Percentiles rank a stretch among this genome's conserved stretches.
phyloP scores from a whole-genome alignment of 129 eudicot genomes.

The Sambucus nigra region DNA sequence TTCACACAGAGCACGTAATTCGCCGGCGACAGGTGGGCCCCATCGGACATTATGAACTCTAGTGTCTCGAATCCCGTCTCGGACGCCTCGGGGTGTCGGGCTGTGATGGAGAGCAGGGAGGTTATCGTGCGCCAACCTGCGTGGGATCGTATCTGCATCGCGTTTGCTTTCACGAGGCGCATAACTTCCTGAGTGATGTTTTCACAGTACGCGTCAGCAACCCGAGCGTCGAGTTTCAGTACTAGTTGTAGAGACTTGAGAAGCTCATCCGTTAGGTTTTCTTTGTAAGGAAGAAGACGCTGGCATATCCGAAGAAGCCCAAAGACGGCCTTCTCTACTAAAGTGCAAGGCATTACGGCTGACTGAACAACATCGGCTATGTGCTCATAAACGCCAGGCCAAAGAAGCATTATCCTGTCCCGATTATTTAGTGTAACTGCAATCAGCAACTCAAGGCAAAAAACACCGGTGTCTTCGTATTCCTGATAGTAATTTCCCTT shows the following conservation, averaged over 20 bases:
- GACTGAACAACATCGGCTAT: slow-evolving; percentile 59
- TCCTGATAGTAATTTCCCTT: slow-evolving; percentile 39
- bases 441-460: slow-evolving; percentile 64
- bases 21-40: slow-evolving; percentile 57
- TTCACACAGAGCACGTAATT: slow-evolving; percentile 51
- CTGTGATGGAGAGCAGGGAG: slow-evolving; percentile 61
- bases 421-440: slow-evolving; percentile 62
- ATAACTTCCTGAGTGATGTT: slow-evolving; percentile 71
- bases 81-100: slow-evolving; percentile 78
- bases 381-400: slow-evolving; percentile 68
- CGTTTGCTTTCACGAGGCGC: slow-evolving; percentile 72
- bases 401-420: slow-evolving; percentile 62
- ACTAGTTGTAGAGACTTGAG: slow-evolving; percentile 56
- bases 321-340: slow-evolving; percentile 74
- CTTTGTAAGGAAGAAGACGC: slow-evolving; percentile 70
- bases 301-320: slow-evolving; percentile 74
- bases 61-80: slow-evolving; percentile 65
- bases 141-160: slow-evolving; percentile 67
- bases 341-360: slow-evolving; percentile 51
- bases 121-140: slow-evolving; percentile 80
- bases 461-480: slow-evolving; percentile 50
- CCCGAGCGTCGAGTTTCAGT: slow-evolving; percentile 69
- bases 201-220: slow-evolving; percentile 81
- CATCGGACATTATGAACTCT: slow-evolving; percentile 53
- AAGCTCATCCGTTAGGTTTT: slow-evolving; percentile 65